phyloP scores from a whole-genome alignment of 371 early-diverging fungal genomes.

The Apophysomyces sp. region DNA sequence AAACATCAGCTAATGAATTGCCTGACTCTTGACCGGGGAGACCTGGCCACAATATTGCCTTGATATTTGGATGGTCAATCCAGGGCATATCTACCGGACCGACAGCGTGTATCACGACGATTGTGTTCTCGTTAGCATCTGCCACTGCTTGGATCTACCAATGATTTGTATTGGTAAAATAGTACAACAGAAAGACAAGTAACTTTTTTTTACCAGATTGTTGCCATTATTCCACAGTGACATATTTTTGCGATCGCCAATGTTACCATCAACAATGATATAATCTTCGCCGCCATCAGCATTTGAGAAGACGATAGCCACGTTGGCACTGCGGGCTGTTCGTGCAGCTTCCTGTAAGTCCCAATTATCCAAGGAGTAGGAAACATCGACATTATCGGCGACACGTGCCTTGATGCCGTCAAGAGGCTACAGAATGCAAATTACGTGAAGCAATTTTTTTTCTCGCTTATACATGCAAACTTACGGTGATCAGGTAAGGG shows the following conservation, averaged over 20 bases:
- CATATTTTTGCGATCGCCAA: conserved; percentile 60
- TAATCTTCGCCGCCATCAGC: conserved; percentile 62
- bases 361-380: conserved; percentile 28
- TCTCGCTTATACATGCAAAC: not conserved
- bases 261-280: conserved; percentile 35
- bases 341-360: conserved; percentile 31
- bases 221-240: conserved; percentile 61
- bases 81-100: conserved; percentile 54
- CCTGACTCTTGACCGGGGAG: conserved; percentile 56
- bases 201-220: conserved; percentile 36
- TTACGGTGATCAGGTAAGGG: conserved; percentile 48
- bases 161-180: not conserved
- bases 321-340: conserved; percentile 43
- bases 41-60: conserved; percentile 42
- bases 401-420: conserved; percentile 45
- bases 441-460: not conserved
- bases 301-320: conserved; percentile 58
- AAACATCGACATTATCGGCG: conserved; percentile 20
- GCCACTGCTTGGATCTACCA: conserved; percentile 46
- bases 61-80: conserved; percentile 47
- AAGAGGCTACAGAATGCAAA: conserved; percentile 11
- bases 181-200: not conserved
- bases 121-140: conserved; percentile 35
- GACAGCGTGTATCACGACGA: conserved; percentile 52
- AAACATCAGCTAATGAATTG: conserved; percentile 48